Evolutionary conservation across 345 rosid species (phyloP), one percentile per base, ranked within the genome.

Genomic region (Psidium friedrichsthalianum): DNA sequence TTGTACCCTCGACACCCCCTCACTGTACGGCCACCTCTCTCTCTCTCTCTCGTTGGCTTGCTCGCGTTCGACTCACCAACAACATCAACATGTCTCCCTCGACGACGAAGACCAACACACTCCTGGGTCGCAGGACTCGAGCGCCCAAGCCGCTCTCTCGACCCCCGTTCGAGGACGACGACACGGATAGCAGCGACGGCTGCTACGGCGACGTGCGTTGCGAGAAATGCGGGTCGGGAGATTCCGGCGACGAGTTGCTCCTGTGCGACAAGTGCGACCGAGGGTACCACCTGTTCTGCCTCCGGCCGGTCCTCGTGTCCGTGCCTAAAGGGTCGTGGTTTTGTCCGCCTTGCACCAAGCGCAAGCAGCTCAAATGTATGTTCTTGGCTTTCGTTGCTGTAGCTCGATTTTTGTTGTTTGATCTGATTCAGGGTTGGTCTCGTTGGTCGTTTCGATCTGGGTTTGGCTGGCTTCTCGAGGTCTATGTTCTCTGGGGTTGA

Each of bases 271-370:
- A 90, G 82, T 97, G 99, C 84, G 95, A 97, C 22, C 89, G 90
- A 85, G 99, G 98, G 25, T 94, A 87, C 88, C 99, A 97, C 89
- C 88, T 94, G 27, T 94, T 93, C 86, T 97, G 99, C 92, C 93
- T 95, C 53, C 90, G 94, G 64, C 99, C 99, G 53, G 92, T 97
- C 86, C 98, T 97, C 84, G 96, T 88, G 47, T 89, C 96, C 13
- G 95, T 97, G 22, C 99, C 98, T 36, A 95, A 92, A 86, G 98
- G 98, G 56, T 91, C 94, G 22, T 97, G 99, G 99, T 90, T 91
- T 47, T 97, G 99, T 84, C 91, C 92, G 64, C 84, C 91, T 27
- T 97, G 99, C 86, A 89, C 95, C 40, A 87, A 86, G 69, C 90
- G 87, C 83, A 89, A 91, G 87, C 89, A 87, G 86, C 98, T 94